Conservation (phyloP, 306 rosid genomes). For the Ceratonia siliqua region DNA sequence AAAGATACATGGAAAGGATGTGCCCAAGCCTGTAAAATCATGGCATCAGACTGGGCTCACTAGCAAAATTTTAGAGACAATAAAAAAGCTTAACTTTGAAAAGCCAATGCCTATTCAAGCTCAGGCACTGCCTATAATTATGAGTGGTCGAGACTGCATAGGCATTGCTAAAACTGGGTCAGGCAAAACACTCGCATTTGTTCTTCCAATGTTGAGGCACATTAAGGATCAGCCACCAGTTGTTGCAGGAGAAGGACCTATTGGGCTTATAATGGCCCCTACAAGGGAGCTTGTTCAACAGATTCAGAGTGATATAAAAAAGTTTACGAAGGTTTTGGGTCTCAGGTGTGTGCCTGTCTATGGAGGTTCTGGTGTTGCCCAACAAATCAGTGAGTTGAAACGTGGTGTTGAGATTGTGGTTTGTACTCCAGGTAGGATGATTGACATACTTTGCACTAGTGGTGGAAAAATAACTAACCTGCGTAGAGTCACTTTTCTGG, state of each 20-base stretch:
- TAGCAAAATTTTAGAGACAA: conserved; percentile 82
- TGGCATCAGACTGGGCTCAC: conserved; percentile 98
- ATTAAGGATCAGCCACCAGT: conserved; percentile 96
- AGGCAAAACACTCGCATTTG: conserved; percentile 95
- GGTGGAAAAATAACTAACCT: conserved; percentile 90
- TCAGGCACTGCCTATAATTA: conserved; percentile 86
- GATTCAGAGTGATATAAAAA: conserved; percentile 82
- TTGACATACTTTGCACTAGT: conserved; percentile 93
- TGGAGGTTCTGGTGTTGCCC: conserved; percentile 99
- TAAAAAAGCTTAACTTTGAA: conserved; percentile 75
- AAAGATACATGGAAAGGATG: conserved; percentile 96
- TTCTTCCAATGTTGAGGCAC: conserved; percentile 96
- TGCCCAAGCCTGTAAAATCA: conserved; percentile 85
- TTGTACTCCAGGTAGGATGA: conserved; percentile 98
- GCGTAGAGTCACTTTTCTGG: conserved; percentile 88
- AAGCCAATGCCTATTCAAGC: conserved; percentile 95
- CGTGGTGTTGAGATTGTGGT: conserved; percentile 97
- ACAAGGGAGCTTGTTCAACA: conserved; percentile 97
- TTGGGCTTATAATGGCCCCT: conserved; percentile 96
- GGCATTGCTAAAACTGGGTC: conserved; percentile 98
- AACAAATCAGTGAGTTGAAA: conserved; percentile 94
- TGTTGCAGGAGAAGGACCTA: conserved; percentile 93
- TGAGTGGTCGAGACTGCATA: conserved; percentile 97
- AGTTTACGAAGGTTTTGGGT: conserved; percentile 76
- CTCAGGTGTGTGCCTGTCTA: conserved; percentile 91